These are phyloP conservation scores for Ustilago cynodontis DNA, from an alignment of 1,284 basidiomycete species.

Conservation along the genomic window DNA sequence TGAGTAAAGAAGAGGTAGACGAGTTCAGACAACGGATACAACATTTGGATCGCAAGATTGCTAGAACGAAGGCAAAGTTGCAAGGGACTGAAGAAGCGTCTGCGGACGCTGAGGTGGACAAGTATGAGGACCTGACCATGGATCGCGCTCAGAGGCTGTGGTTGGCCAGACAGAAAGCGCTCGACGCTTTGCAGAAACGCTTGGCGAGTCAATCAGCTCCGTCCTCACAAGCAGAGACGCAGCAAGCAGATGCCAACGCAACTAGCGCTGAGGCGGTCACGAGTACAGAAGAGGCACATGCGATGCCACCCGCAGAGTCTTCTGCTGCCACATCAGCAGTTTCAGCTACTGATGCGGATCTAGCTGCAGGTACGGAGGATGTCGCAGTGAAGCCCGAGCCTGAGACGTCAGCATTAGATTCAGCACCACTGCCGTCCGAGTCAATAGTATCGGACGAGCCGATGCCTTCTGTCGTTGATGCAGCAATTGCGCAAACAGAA, in stretches of 20 bases:
- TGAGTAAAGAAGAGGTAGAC: constrained; percentile 73
- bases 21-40: constrained; percentile 47
- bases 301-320: not conserved
- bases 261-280: not conserved
- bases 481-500: not conserved
- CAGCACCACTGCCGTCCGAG: not conserved
- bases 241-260: constrained; percentile 2
- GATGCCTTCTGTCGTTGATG: not conserved
- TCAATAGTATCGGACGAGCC: not conserved
- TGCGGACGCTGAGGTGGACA: constrained; percentile 1
- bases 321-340: not conserved
- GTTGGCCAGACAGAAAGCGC: constrained; percentile 48
- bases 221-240: not conserved
- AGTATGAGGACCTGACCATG: constrained; percentile 51
- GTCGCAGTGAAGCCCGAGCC: not conserved
- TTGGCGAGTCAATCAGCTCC: constrained; percentile 1
- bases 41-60: constrained; percentile 50
- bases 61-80: not conserved
- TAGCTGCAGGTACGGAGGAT: not conserved
- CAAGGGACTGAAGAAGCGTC: not conserved
- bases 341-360: not conserved
- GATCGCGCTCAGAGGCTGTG: constrained; percentile 53
- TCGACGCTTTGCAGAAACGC: constrained; percentile 46
- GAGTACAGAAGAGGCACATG: not conserved
- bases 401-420: too few species aligned